Evolutionary conservation across 345 rosid species (phyloP), one percentile per base, ranked within the genome.

Genomic region (Zanthoxylum bungeanum): DNA sequence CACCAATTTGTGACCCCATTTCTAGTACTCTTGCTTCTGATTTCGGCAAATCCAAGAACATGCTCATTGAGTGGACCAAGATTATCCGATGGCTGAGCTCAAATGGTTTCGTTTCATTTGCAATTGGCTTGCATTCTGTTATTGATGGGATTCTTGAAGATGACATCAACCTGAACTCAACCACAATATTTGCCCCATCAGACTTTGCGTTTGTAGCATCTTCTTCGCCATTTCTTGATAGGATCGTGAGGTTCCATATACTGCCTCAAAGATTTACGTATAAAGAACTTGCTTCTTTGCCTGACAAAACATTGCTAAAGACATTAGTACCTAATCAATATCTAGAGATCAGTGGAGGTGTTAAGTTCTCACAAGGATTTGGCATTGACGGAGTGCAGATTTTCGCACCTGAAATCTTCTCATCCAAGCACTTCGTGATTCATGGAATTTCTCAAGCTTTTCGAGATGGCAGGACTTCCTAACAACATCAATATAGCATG

Each of bases 71-170:
- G 51, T 92, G 98, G 93, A 79, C 27, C 39, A 76, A 73, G 71
- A 87, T 86, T 3, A 64, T 92, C 77, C 92, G 76, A 60, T 61
- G 79, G 19, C 81, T 90, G 56, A 85, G 96, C 76, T 89, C 92
- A 4, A 83, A 85, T 8, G 93, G 97, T 28, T 88, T 81, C 28
- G 85, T 89, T 40, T 80, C 97, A 6, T 94, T 90, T 64, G 90
- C 97, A 19, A 80, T 91, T 11, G 93, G 90, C 33, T 67, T 93
- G 73, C 77, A 92, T 74, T 88, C 93, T 65, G 87, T 82, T 81
- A 83, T 86, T 79, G 81, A 81, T 21, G 79, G 88, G 65, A 84
- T 88, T 77, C 79, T 87, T 67, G 68, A 71, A 37, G 84, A 85
- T 36, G 25, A 77, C 74, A 70, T 30, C 62, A 76, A 75, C 64